phyloP scores from a whole-genome alignment of 2,329 filamentous ascomycete genomes.

The Clarireedia homoeocarpa region DNA sequence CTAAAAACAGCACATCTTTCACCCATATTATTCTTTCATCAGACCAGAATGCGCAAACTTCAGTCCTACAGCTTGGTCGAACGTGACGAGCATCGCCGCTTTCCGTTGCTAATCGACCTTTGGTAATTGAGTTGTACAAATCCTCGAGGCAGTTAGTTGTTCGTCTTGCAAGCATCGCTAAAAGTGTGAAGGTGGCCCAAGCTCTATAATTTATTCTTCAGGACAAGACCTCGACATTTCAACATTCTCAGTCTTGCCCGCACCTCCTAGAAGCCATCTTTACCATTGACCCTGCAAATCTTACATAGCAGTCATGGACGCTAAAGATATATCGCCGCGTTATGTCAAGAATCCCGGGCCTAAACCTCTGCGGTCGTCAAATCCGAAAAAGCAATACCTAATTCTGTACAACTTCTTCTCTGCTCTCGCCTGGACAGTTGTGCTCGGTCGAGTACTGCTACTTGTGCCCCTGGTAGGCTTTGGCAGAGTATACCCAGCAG shows the following conservation, averaged over 20 bases:
- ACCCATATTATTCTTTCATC: no score
- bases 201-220: conserved; percentile 1
- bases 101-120: no score
- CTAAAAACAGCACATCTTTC: no score
- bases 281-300: neutral
- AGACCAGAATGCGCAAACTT: no score
- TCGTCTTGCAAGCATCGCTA: no score
- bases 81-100: no score
- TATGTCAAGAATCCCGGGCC: conserved; percentile 15
- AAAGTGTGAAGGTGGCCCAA: conserved; percentile 1
- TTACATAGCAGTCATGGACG: conserved; percentile 11
- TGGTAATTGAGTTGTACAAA: no score
- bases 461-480: conserved; percentile 49
- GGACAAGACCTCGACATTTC: neutral
- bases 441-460: conserved; percentile 59
- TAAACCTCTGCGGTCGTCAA: conserved; percentile 30
- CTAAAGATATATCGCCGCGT: conserved; percentile 7
- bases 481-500: conserved; percentile 49
- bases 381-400: conserved; percentile 60
- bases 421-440: conserved; percentile 67
- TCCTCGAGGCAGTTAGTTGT: no score
- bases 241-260: neutral
- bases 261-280: neutral
- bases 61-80: no score
- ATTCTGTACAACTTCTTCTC: conserved; percentile 78